These are phyloP conservation scores for Sophora flavescens DNA, from an alignment of 306 rosid genomes.

Conservation along the genomic window DNA sequence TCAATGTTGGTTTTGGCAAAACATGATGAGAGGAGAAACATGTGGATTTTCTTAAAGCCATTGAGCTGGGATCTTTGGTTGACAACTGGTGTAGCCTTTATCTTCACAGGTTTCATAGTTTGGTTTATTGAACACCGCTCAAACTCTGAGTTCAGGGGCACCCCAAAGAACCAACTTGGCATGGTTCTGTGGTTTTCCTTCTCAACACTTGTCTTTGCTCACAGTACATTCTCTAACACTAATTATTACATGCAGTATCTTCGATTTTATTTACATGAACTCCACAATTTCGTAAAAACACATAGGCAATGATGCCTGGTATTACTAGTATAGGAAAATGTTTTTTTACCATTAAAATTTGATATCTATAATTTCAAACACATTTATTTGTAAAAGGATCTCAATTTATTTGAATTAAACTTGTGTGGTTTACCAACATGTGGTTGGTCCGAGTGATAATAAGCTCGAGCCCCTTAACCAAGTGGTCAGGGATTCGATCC, in stretches of 20 bases:
- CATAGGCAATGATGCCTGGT: too few species aligned
- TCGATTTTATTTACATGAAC: neutral
- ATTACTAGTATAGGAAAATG: too few species aligned
- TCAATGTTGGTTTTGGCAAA: constrained; percentile 51
- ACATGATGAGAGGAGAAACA: constrained; percentile 24
- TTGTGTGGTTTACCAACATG: too few species aligned
- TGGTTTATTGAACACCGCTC: constrained; percentile 51
- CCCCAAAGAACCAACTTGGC: constrained; percentile 38
- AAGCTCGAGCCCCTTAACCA: too few species aligned
- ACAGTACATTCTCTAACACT: constrained; percentile 32
- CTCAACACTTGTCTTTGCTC: constrained; percentile 55
- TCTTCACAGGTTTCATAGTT: constrained; percentile 49
- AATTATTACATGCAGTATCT: neutral
- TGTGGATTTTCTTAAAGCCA: constrained; percentile 62
- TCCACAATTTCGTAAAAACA: too few species aligned
- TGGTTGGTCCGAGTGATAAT: too few species aligned
- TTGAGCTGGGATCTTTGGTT: constrained; percentile 58
- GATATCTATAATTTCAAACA: too few species aligned
- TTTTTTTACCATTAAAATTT: too few species aligned
- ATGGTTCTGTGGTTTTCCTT: constrained; percentile 54
- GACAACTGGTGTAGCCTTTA: constrained; percentile 33
- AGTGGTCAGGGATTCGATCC: too few species aligned
- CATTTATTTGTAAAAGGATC: too few species aligned
- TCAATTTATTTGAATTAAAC: too few species aligned
- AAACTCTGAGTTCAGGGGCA: constrained; percentile 48